Conservation (phyloP, 306 rosid genomes). For the Abrus pulchellus region DNA sequence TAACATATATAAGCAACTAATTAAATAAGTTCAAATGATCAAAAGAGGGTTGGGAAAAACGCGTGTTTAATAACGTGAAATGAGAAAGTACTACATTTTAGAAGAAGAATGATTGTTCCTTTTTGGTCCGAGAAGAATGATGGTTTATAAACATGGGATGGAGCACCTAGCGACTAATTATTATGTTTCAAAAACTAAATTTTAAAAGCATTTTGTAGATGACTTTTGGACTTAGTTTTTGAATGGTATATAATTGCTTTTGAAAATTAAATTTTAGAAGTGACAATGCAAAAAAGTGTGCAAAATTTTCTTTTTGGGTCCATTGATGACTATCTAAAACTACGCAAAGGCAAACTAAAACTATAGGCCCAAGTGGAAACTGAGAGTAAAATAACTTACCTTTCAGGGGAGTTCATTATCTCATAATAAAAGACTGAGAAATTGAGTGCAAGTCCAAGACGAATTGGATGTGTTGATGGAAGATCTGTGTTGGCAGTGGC, state of each 20-base stretch:
- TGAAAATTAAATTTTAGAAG: no score
- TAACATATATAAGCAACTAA: conserved; percentile 23
- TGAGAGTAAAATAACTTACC: conserved; percentile 48
- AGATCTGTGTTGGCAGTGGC: conserved; percentile 84
- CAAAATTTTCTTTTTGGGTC: no score
- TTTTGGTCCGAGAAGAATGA: not conserved
- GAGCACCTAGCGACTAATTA: no score
- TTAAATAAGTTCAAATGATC: conserved; percentile 16
- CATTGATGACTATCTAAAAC: no score
- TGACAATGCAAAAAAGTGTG: no score
- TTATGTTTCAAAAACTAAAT: no score
- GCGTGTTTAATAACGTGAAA: not conserved
- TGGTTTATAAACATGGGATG: not conserved
- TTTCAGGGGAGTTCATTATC: conserved; percentile 93
- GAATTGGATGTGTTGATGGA: conserved; percentile 93
- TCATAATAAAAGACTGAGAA: conserved; percentile 95
- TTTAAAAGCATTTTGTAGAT: no score
- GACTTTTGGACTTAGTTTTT: no score
- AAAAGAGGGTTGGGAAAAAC: conserved; percentile 16
- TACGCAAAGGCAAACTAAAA: no score
- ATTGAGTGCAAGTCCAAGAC: conserved; percentile 98
- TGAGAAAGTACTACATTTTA: conserved; percentile 20
- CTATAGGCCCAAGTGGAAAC: no score
- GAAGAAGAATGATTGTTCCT: no score
- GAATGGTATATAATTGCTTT: no score